Percentiles rank a stretch among this genome's conserved stretches.
These are phyloP conservation scores for Ophiostoma triangulosporum DNA, from an alignment of 2,329 filamentous ascomycete genomes.

Conservation along the genomic window DNA sequence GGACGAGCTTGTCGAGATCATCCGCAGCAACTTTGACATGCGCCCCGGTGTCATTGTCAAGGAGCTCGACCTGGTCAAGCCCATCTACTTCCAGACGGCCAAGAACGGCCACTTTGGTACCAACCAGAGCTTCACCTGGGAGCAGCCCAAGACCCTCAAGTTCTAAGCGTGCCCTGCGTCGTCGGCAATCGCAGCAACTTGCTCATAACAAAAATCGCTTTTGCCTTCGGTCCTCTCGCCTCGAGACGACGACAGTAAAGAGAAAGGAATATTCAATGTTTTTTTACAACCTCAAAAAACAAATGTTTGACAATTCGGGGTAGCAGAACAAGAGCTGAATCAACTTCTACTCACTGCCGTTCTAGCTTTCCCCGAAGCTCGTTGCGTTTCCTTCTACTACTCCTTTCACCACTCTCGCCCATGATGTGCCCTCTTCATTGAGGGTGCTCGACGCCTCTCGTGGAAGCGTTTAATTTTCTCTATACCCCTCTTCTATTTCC, in stretches of 20 bases:
- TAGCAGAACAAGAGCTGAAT: background rate
- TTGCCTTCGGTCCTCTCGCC: background rate
- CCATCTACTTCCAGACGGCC: conserved; percentile 96
- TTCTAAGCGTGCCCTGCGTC: conserved; percentile 46
- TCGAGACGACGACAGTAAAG: background rate
- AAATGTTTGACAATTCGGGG: conserved; percentile 4
- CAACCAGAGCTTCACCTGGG: conserved; percentile 96
- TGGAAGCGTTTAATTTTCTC: background rate
- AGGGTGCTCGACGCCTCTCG: background rate
- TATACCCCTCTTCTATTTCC: background rate
- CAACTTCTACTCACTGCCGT: background rate
- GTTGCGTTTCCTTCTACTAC: background rate
- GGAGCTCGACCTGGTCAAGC: conserved; percentile 87
- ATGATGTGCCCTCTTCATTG: background rate
- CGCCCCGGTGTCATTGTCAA: conserved; percentile 96
- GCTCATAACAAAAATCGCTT: background rate
- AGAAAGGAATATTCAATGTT: background rate
- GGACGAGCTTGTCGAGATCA: conserved; percentile 89
- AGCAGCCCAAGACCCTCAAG: conserved; percentile 91
- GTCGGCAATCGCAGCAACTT: conserved; percentile 6
- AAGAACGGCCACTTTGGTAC: conserved; percentile 99
- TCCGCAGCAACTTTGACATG: conserved; percentile 93
- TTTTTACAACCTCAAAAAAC: conserved; percentile 1
- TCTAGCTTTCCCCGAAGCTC: background rate
- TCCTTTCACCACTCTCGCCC: background rate